Conservation (phyloP, 2,329 filamentous ascomycete genomes). For the Venturia aucupariae region DNA sequence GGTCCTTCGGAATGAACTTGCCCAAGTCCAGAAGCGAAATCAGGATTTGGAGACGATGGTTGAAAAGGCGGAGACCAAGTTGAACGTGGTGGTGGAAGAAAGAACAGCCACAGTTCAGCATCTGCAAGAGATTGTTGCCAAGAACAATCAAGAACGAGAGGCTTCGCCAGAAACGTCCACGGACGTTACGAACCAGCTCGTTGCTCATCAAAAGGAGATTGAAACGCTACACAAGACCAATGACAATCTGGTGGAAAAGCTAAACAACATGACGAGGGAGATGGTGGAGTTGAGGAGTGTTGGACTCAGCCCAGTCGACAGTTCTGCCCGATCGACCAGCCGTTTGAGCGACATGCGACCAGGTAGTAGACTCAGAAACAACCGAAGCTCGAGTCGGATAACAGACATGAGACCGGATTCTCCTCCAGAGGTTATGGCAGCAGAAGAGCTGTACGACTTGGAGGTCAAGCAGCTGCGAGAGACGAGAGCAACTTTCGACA, state of each 20-base stretch:
- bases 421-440: not conserved
- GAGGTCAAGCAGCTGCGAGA: conserved; percentile 6
- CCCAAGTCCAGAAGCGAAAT: conserved; percentile 1
- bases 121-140: not conserved
- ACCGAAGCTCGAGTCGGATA: not conserved
- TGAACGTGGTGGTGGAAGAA: not conserved
- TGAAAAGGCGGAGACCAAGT: not conserved
- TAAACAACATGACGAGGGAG: conserved; percentile 2
- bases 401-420: not conserved
- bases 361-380: not conserved
- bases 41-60: conserved; percentile 8
- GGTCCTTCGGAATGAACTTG: not conserved
- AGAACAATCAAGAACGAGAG: not conserved
- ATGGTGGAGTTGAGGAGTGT: not conserved
- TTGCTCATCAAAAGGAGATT: conserved; percentile 6
- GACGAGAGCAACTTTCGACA: conserved; percentile 9
- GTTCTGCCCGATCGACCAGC: not conserved
- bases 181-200: not conserved
- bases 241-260: not conserved
- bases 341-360: not conserved
- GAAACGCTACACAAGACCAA: conserved; percentile 4
- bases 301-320: not conserved
- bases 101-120: not conserved
- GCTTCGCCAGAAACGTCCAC: not conserved
- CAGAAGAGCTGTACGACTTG: not conserved